Percentiles rank a stretch among this genome's conserved stretches.
Conservation (phyloP, 768 basidiomycete genomes). For the Termitomyces sp. region DNA sequence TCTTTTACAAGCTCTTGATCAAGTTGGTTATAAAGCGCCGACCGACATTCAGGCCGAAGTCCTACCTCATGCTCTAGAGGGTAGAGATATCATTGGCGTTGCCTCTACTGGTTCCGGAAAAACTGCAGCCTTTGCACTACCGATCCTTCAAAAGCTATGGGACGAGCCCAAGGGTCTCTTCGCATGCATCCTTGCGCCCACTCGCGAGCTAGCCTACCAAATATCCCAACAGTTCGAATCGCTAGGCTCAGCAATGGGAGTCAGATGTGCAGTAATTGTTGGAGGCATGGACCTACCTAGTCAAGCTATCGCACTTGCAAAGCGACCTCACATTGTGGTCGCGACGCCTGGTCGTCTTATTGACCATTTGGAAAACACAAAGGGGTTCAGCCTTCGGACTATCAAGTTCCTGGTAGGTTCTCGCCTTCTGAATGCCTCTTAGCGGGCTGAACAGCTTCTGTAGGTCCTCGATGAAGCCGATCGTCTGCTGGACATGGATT, state of each 20-base stretch:
- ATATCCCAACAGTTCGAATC: slow-evolving; percentile 96
- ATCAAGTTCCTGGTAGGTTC: slow-evolving; percentile 80
- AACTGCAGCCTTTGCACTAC: slow-evolving; percentile 94
- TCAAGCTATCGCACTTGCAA: slow-evolving; percentile 88
- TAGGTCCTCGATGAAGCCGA: slow-evolving; percentile 99
- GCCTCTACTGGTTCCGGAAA: slow-evolving; percentile 97
- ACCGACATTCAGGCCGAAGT: slow-evolving; percentile 86
- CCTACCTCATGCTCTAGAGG: slow-evolving; percentile 84
- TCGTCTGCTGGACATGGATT: slow-evolving; percentile 92
- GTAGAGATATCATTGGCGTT: slow-evolving; percentile 96
- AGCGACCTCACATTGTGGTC: slow-evolving; percentile 90
- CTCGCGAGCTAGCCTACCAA: slow-evolving; percentile 97
- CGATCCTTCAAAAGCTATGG: slow-evolving; percentile 95
- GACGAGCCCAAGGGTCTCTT: slow-evolving; percentile 92
- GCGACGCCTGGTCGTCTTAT: slow-evolving; percentile 92
- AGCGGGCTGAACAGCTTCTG: background rate
- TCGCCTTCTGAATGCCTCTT: background rate
- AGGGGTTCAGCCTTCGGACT: slow-evolving; percentile 84
- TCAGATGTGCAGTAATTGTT: slow-evolving; percentile 86
- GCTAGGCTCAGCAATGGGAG: slow-evolving; percentile 88
- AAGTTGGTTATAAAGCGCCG: slow-evolving; percentile 77
- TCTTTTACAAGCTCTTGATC: slow-evolving; percentile 77
- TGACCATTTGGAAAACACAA: slow-evolving; percentile 95
- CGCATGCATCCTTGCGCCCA: slow-evolving; percentile 91
- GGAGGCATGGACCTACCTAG: slow-evolving; percentile 91